Evolutionary conservation across 768 basidiomycete genomes (phyloP).

Genomic region (Trametes elegans): DNA sequence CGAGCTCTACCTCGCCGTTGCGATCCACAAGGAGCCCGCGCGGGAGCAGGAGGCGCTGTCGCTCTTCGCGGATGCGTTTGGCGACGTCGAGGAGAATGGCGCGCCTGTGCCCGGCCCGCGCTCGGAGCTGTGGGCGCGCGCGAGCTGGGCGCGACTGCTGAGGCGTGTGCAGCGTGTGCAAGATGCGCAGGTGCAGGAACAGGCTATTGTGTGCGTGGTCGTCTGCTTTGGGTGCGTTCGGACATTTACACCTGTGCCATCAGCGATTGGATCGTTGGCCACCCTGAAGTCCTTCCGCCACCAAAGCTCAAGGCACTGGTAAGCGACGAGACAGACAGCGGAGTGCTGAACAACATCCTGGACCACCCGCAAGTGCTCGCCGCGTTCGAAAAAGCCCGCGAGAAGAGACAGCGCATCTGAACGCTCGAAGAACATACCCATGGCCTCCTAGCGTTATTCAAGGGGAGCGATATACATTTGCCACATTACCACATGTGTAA

Average conservation of each 20-base stretch:
- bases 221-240: too few species aligned
- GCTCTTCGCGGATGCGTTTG: conserved; percentile 11
- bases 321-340: conserved; percentile 9
- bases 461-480: background rate
- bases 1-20: conserved; percentile 22
- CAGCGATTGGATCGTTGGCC: conserved; percentile 14
- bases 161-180: conserved; percentile 1
- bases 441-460: too few species aligned
- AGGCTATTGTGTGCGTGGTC: conserved; percentile 8
- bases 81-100: background rate
- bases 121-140: conserved; percentile 19
- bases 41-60: conserved; percentile 11
- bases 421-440: too few species aligned
- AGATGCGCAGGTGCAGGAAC: conserved; percentile 14
- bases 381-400: background rate
- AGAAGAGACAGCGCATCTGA: background rate
- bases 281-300: conserved; percentile 5
- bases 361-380: conserved; percentile 8
- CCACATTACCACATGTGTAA: too few species aligned
- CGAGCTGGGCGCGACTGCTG: conserved; percentile 14
- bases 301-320: conserved; percentile 9
- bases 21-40: conserved; percentile 13
- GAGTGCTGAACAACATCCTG: conserved; percentile 6
- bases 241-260: too few species aligned
- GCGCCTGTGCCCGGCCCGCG: conserved; percentile 7